Evolutionary conservation across 2,329 filamentous ascomycete species (phyloP).

Genomic region (Hortaea werneckii): DNA sequence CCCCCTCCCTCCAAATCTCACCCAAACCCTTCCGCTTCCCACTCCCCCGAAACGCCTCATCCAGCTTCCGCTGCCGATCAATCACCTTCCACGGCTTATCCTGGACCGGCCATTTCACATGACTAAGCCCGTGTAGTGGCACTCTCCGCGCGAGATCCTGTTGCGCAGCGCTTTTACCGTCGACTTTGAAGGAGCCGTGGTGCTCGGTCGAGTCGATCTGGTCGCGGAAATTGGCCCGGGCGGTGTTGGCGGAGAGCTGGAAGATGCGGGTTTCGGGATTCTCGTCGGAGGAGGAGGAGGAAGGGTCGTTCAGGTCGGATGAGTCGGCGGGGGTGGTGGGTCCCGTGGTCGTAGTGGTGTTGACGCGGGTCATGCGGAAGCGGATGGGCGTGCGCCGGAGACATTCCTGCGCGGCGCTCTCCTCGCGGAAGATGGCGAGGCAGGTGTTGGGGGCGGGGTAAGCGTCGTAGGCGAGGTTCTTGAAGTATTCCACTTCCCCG

Average conservation of each 20-base stretch:
- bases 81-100: slow-evolving; percentile 26
- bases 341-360: background rate
- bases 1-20: slow-evolving; percentile 13
- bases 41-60: slow-evolving; percentile 6
- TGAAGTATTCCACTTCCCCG: slow-evolving; percentile 40
- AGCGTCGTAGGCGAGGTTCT: slow-evolving; percentile 39
- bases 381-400: slow-evolving; percentile 36
- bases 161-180: slow-evolving; percentile 19
- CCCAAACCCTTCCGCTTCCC: slow-evolving; percentile 3
- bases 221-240: slow-evolving; percentile 31
- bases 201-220: slow-evolving; percentile 27
- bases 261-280: slow-evolving; percentile 22
- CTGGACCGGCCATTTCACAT: slow-evolving; percentile 28
- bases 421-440: slow-evolving; percentile 37
- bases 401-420: slow-evolving; percentile 30
- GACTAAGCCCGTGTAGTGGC: slow-evolving; percentile 32
- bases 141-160: slow-evolving; percentile 31
- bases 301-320: background rate
- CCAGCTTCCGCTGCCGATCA: slow-evolving; percentile 18
- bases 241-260: slow-evolving; percentile 31
- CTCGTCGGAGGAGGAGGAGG: background rate
- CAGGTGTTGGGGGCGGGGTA: slow-evolving; percentile 31
- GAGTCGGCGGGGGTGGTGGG: background rate
- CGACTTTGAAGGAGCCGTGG: slow-evolving; percentile 21
- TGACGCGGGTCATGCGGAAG: slow-evolving; percentile 31